Base-by-base conservation (phyloP, 345 rosid genomes). In the Camelina neglecta region DNA sequence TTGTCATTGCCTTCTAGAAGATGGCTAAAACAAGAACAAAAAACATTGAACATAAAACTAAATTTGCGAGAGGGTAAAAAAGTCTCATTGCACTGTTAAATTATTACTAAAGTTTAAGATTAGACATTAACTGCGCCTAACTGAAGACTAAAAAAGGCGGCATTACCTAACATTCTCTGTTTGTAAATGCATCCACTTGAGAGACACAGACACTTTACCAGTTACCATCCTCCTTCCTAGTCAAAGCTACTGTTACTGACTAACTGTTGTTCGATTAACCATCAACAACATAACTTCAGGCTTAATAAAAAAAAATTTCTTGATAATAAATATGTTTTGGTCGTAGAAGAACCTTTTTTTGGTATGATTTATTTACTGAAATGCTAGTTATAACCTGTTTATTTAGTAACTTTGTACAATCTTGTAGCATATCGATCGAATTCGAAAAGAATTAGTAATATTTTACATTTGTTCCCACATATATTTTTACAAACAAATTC, bases 81-180 rank as follows among this genome's bases (percentile, higher is more conserved):
- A 60, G 66, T 51, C 4, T 58, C 29, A 18, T 23, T 33, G 3
- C 41, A 65, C 73, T 75, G 60, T 66, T 41, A 67, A 29, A 44
- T 54, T 60, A 38, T 1, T 48, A 0, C 31, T 29, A 33, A 38
- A 59, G 18, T 33, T 38, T 23, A 75, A 42, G 79, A 59, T 50
- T 75, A 39, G 69, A 75, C 79, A 68, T 68, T 68, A 68, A 68
- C 60, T 31, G 63, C 13, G 63, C 64, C 74, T 31, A 75, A 60
- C 49, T n/a, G 48, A 75, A 42, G 79, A 59, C 73, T 54, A 39
- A 60, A 60, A 50, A 42, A 20, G 41, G 35, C 61, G 41, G 0
- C 18, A 15, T n/a, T 7, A 60, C 74, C 79, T 60, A 68, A 51
- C 49, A 68, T 51, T 75, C 74, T 60, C 79, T 60, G 63, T 75